These are phyloP conservation scores for Rutstroemia sp. DNA, from an alignment of 2,329 filamentous ascomycete species.

Conservation along the genomic window DNA sequence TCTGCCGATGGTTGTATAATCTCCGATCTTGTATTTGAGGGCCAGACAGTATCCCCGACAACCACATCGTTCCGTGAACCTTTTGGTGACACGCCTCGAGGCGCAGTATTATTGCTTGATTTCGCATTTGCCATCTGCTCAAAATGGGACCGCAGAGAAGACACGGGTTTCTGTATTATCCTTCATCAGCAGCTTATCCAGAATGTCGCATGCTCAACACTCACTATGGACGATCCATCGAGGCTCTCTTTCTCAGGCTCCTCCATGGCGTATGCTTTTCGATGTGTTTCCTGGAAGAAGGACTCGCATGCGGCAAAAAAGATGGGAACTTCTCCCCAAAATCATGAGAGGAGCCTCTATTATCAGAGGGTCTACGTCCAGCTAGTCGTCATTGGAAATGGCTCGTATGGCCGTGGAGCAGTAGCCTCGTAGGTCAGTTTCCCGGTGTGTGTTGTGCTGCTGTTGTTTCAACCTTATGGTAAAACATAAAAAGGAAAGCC, in stretches of 20 bases:
- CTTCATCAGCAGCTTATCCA: conserved; percentile 10
- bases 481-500: not conserved
- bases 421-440: conserved; percentile 1
- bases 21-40: conserved; percentile 15
- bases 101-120: conserved; percentile 28
- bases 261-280: conserved; percentile 32
- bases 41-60: conserved; percentile 15
- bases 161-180: conserved; percentile 64
- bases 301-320: not conserved
- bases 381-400: conserved; percentile 10
- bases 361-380: conserved; percentile 5
- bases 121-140: conserved; percentile 61
- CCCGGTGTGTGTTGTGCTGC: not conserved
- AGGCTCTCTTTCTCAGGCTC: conserved; percentile 48
- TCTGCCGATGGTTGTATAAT: conserved; percentile 15
- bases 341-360: conserved; percentile 6
- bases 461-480: not conserved
- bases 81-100: conserved; percentile 24
- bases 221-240: conserved; percentile 70
- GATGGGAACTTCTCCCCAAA: not conserved
- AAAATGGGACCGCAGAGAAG: conserved; percentile 72
- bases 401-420: conserved; percentile 1
- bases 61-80: conserved; percentile 14
- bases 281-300: not conserved
- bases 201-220: conserved; percentile 25